phyloP scores from a whole-genome alignment of 2,329 filamentous ascomycete species.

The Helotiales sp. region DNA sequence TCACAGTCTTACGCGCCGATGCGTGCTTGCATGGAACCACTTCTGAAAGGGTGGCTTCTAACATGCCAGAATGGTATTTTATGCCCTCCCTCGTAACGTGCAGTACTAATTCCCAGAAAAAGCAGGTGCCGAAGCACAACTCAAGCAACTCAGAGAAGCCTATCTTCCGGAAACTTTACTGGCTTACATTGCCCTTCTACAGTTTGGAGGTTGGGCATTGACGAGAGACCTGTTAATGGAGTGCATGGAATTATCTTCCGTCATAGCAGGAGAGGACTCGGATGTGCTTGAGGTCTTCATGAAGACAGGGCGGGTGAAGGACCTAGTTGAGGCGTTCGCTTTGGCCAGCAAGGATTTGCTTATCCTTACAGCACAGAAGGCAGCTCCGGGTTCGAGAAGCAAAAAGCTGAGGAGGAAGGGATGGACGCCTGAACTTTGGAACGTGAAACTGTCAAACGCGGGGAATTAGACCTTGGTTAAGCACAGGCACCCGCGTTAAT shows the following conservation, averaged over 20 bases:
- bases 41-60: slow-evolving; percentile 69
- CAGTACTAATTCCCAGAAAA: slow-evolving; percentile 28
- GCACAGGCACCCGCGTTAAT: neutral
- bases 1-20: slow-evolving; percentile 58
- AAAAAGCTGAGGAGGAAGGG: slow-evolving; percentile 67
- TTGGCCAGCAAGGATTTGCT: slow-evolving; percentile 39
- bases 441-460: slow-evolving; percentile 29
- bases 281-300: slow-evolving; percentile 70
- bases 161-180: slow-evolving; percentile 89
- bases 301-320: slow-evolving; percentile 70
- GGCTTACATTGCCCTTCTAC: slow-evolving; percentile 80
- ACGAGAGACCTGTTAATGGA: slow-evolving; percentile 79
- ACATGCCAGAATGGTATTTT: slow-evolving; percentile 36
- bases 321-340: slow-evolving; percentile 78
- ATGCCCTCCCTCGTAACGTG: neutral
- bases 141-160: slow-evolving; percentile 68
- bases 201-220: slow-evolving; percentile 76
- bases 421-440: slow-evolving; percentile 67
- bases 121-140: slow-evolving; percentile 60
- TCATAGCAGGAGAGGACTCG: slow-evolving; percentile 73
- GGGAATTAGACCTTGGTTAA: neutral
- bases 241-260: slow-evolving; percentile 82
- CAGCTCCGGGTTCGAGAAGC: slow-evolving; percentile 50
- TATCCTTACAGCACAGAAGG: slow-evolving; percentile 59
- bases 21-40: slow-evolving; percentile 61